A percentile compares a stretch with the other conserved stretches of the same genome.
Conservation (phyloP, 495 filamentous ascomycete species). For the Filosporella fistucella region DNA sequence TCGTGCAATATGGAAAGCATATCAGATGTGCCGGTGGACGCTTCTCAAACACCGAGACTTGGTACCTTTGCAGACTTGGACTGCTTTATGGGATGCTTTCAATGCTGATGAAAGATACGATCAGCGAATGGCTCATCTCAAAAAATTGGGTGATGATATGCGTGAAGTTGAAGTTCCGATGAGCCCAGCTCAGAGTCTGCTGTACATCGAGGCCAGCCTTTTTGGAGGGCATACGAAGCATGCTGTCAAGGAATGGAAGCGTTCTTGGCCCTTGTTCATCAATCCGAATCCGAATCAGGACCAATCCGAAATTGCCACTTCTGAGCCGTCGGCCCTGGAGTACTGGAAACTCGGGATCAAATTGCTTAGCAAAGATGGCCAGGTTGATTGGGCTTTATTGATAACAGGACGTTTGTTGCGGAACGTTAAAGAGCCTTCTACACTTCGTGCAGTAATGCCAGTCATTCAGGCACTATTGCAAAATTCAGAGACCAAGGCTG, state of each 20-base stretch:
- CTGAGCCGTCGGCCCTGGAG: too few relatives aligned
- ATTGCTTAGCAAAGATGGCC: slow-evolving; percentile 55
- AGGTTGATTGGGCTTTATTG: slow-evolving; percentile 59
- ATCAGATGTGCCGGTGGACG: slow-evolving; percentile 39
- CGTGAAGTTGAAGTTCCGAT: slow-evolving; percentile 46
- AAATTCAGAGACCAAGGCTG: slow-evolving; percentile 28
- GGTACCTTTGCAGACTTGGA: slow-evolving; percentile 48
- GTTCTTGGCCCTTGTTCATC: slow-evolving; percentile 20
- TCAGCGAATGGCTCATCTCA: slow-evolving; percentile 57
- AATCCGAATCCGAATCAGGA: not conserved
- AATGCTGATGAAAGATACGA: too few relatives aligned
- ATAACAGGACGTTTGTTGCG: slow-evolving; percentile 55
- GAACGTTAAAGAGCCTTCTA: slow-evolving; percentile 37
- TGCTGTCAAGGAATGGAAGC: slow-evolving; percentile 62
- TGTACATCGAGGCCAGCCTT: slow-evolving; percentile 62
- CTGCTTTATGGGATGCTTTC: slow-evolving; percentile 48
- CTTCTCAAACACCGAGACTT: slow-evolving; percentile 37
- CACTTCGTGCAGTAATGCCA: slow-evolving; percentile 61
- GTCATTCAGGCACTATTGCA: slow-evolving; percentile 48
- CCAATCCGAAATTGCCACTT: not conserved
- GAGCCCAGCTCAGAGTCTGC: slow-evolving; percentile 50
- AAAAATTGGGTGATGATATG: slow-evolving; percentile 58
- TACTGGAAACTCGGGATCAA: slow-evolving; percentile 69
- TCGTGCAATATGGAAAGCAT: slow-evolving; percentile 22
- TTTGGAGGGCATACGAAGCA: slow-evolving; percentile 50